A percentile compares a stretch with the other conserved stretches of the same genome.
phyloP scores from a whole-genome alignment of 2,329 filamentous ascomycete species.

The Monosporascus sp. region DNA sequence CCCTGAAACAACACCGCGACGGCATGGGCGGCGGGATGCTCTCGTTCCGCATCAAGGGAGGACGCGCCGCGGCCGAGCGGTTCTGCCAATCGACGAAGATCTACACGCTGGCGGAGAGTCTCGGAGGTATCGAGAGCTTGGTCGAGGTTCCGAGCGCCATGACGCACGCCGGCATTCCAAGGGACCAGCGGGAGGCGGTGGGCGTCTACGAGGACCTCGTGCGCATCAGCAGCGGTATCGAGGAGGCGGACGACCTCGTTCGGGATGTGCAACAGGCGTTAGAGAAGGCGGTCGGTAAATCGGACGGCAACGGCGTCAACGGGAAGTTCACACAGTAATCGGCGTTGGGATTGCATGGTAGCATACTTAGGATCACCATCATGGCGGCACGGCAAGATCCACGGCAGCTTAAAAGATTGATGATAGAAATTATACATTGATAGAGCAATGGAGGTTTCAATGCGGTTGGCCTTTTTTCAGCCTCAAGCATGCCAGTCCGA shows the following conservation, averaged over 20 bases:
- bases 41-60: conserved; percentile 87
- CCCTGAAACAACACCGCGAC: conserved; percentile 84
- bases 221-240: conserved; percentile 86
- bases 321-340: too few species aligned
- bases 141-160: conserved; percentile 91
- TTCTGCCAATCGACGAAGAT: conserved; percentile 89
- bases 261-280: conserved; percentile 78
- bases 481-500: too few species aligned
- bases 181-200: conserved; percentile 81
- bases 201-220: conserved; percentile 95
- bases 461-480: too few species aligned
- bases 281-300: conserved; percentile 58
- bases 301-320: not conserved
- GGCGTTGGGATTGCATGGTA: too few species aligned
- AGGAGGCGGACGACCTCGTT: conserved; percentile 80
- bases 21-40: conserved; percentile 97
- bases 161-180: conserved; percentile 95
- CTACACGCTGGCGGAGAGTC: conserved; percentile 87
- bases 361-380: not conserved
- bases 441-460: too few species aligned
- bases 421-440: too few species aligned
- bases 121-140: conserved; percentile 88
- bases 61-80: conserved; percentile 75
- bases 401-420: too few species aligned
- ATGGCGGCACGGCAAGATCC: not conserved